These are phyloP conservation scores for Agarophyton chilense DNA, from an alignment of 23 red algal genomes.

Conservation along the genomic window DNA sequence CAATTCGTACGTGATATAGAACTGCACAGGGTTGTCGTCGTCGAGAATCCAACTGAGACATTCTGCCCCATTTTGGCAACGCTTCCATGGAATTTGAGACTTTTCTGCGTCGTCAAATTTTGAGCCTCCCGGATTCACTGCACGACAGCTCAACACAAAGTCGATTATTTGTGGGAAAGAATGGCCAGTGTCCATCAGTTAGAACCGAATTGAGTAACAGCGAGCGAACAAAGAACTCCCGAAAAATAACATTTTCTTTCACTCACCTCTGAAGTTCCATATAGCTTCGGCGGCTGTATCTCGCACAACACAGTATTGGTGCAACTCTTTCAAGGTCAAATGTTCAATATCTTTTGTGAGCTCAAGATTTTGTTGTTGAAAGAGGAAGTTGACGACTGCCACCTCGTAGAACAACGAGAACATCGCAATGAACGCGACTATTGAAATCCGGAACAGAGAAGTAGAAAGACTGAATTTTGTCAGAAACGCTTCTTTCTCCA, in stretches of 20 bases:
- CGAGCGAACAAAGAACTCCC: not conserved
- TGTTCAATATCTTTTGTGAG: conserved; percentile 18
- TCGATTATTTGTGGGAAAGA: not conserved
- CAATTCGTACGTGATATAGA: conserved; percentile 43
- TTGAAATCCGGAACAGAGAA: conserved; percentile 21
- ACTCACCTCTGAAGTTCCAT: conserved; percentile 36
- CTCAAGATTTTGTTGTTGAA: conserved; percentile 31
- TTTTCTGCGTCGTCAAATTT: conserved; percentile 10
- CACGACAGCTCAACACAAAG: not conserved
- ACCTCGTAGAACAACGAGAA: conserved; percentile 60
- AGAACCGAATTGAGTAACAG: not conserved
- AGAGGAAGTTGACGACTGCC: conserved; percentile 56
- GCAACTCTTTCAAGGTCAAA: not conserved
- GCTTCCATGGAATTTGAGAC: conserved; percentile 23
- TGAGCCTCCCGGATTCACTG: conserved; percentile 31
- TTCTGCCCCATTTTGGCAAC: conserved; percentile 3
- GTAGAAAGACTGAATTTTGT: conserved; percentile 35
- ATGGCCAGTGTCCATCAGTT: no score
- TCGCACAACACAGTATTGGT: not conserved
- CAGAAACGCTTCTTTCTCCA: not conserved
- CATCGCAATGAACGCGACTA: conserved; percentile 31
- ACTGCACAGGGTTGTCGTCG: conserved; percentile 32
- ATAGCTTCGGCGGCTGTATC: conserved; percentile 39
- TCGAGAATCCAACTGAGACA: conserved; percentile 42
- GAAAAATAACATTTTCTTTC: no score